These are phyloP conservation scores for Monosporascus cannonballus DNA, from an alignment of 2,329 filamentous ascomycete species.

Conservation along the genomic window DNA sequence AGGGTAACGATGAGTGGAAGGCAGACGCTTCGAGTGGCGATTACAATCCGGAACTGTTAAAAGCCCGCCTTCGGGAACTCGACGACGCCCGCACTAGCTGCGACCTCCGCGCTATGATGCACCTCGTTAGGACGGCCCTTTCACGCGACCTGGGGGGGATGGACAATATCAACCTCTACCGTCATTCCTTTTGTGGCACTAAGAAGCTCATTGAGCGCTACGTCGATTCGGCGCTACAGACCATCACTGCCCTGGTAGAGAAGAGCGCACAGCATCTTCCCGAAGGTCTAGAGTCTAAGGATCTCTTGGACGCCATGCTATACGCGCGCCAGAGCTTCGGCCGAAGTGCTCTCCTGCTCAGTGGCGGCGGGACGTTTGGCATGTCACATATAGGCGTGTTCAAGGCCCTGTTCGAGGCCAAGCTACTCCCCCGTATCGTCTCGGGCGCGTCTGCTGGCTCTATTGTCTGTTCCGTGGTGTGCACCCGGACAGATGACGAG, in stretches of 20 bases:
- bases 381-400: conserved; percentile 90
- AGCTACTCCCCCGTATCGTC: conserved; percentile 76
- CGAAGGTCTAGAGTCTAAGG: conserved; percentile 51
- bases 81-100: conserved; percentile 66
- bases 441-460: conserved; percentile 84
- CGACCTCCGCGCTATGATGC: conserved; percentile 72
- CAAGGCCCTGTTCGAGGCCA: conserved; percentile 70
- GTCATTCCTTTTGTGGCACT: conserved; percentile 77
- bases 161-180: conserved; percentile 76
- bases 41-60: conserved; percentile 66
- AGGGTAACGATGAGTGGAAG: conserved; percentile 82
- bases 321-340: conserved; percentile 74
- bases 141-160: conserved; percentile 80
- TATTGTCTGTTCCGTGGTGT: conserved; percentile 77
- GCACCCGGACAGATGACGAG: conserved; percentile 71
- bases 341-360: conserved; percentile 75
- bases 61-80: conserved; percentile 63
- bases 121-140: conserved; percentile 72
- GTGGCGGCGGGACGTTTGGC: conserved; percentile 82
- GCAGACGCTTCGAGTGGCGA: conserved; percentile 53
- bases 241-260: conserved; percentile 66
- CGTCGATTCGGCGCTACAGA: conserved; percentile 70
- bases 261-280: conserved; percentile 41
- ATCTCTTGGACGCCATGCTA: conserved; percentile 61
- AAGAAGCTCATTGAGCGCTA: conserved; percentile 84